A percentile compares a stretch with the other conserved stretches of the same genome.
Evolutionary conservation across 129 eudicot species (phyloP).

Genomic region (Flaveria sonorensis): DNA sequence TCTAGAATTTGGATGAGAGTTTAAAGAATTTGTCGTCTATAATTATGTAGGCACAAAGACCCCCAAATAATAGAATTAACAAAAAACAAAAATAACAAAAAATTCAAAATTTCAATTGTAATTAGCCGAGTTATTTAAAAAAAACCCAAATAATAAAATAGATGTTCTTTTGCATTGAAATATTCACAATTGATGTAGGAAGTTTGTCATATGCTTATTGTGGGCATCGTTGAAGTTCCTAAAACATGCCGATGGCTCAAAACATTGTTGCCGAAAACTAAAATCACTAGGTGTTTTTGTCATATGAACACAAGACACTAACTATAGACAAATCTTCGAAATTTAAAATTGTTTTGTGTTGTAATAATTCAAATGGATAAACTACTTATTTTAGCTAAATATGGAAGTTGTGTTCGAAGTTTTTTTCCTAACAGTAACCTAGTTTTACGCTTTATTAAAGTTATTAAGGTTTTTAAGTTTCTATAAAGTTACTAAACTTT

Average conservation of each 20-base stretch:
- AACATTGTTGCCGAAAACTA: conserved; percentile 9
- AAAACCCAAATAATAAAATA: background rate
- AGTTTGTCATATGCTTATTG: conserved; percentile 1
- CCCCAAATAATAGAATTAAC: background rate
- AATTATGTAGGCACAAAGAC: background rate
- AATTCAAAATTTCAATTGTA: background rate
- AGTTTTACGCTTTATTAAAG: too few relatives aligned
- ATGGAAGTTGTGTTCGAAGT: too few relatives aligned
- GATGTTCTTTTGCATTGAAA: background rate
- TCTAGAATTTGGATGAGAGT: background rate
- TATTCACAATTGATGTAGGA: background rate
- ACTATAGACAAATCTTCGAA: background rate
- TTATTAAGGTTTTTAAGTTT: too few relatives aligned
- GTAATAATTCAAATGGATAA: too few relatives aligned
- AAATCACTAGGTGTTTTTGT: background rate
- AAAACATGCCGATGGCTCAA: background rate
- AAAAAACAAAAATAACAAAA: background rate
- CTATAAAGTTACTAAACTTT: too few relatives aligned
- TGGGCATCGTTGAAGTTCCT: conserved; percentile 9
- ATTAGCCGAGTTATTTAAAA: background rate
- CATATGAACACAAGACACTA: background rate
- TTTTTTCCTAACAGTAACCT: too few relatives aligned
- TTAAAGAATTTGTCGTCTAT: background rate
- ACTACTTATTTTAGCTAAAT: too few relatives aligned
- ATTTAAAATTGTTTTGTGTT: background rate